Percentiles rank a stretch among this genome's conserved stretches.
These are phyloP conservation scores for Sarocladium kiliense DNA, from an alignment of 2,329 filamentous ascomycete species.

Conservation along the genomic window DNA sequence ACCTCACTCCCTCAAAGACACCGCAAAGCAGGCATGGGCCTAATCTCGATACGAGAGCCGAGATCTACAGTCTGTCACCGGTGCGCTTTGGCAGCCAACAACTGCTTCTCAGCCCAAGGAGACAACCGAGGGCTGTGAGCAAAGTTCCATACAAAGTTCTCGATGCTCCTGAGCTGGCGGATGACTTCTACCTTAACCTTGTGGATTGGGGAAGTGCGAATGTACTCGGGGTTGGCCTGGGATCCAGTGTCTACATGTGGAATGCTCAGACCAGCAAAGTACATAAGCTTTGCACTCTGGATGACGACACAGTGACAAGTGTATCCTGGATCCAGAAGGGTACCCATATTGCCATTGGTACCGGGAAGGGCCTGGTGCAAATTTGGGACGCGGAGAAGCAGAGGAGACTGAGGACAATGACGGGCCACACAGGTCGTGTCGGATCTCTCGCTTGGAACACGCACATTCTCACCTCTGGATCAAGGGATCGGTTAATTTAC, in stretches of 20 bases:
- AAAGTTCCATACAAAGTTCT: slow-evolving; percentile 98
- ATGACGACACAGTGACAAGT: slow-evolving; percentile 91
- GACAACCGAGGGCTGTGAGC: slow-evolving; percentile 83
- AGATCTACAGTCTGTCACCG: slow-evolving; percentile 92
- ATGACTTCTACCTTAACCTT: slow-evolving; percentile 96
- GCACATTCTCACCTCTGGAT: slow-evolving; percentile 93
- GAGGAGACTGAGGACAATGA: slow-evolving; percentile 88
- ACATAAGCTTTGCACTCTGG: slow-evolving; percentile 86
- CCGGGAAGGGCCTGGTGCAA: slow-evolving; percentile 88
- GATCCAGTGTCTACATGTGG: slow-evolving; percentile 97
- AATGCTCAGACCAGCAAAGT: slow-evolving; percentile 88
- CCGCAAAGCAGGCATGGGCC: slow-evolving; percentile 82
- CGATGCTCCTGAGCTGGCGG: slow-evolving; percentile 90
- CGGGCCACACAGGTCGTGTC: slow-evolving; percentile 87
- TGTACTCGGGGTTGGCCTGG: slow-evolving; percentile 85
- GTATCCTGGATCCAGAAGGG: slow-evolving; percentile 98
- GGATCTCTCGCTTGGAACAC: slow-evolving; percentile 97
- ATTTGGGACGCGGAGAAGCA: slow-evolving; percentile 95
- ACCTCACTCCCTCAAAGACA: slow-evolving; percentile 83
- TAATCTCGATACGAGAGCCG: slow-evolving; percentile 83
- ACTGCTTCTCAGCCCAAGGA: slow-evolving; percentile 84
- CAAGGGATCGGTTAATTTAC: slow-evolving; percentile 86
- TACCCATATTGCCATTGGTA: slow-evolving; percentile 92
- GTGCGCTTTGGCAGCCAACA: slow-evolving; percentile 90
- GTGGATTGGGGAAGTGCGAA: slow-evolving; percentile 98